Evolutionary conservation across 768 basidiomycete species (phyloP).

Genomic region (Saitozyma sp.): DNA sequence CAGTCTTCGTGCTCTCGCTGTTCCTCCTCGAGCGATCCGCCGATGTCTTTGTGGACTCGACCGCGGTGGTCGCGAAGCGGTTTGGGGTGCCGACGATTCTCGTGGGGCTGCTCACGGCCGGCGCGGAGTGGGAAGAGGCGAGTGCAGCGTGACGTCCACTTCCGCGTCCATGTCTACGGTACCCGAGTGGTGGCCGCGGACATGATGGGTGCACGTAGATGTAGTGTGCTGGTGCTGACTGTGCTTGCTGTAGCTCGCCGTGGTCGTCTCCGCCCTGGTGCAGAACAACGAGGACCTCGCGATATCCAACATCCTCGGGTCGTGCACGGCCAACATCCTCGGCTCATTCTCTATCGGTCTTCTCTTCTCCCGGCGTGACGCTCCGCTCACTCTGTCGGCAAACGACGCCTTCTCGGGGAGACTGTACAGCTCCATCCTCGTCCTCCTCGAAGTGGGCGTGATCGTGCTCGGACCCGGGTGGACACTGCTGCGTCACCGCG

Average conservation of each 20-base stretch:
- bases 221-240: no score
- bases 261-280: neutral
- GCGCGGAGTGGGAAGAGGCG: slow-evolving; percentile 48
- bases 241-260: neutral
- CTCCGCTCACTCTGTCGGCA: no score
- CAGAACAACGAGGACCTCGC: slow-evolving; percentile 22
- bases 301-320: slow-evolving; percentile 31
- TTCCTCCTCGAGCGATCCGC: slow-evolving; percentile 31
- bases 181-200: neutral
- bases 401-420: no score
- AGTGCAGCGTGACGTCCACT: slow-evolving; percentile 1
- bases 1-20: slow-evolving; percentile 23
- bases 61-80: slow-evolving; percentile 25
- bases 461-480: no score
- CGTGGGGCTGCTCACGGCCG: slow-evolving; percentile 36
- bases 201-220: no score
- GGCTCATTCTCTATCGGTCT: slow-evolving; percentile 42
- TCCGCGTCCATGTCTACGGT: neutral
- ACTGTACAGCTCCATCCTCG: no score
- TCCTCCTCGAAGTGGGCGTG: no score
- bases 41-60: slow-evolving; percentile 34
- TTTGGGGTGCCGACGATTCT: slow-evolving; percentile 23
- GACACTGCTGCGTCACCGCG: no score
- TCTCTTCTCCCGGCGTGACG: slow-evolving; percentile 7
- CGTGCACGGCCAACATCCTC: slow-evolving; percentile 36